These are phyloP conservation scores for Cinnamomum chago DNA, from an alignment of 164 flowering plant species.

Conservation along the genomic window DNA sequence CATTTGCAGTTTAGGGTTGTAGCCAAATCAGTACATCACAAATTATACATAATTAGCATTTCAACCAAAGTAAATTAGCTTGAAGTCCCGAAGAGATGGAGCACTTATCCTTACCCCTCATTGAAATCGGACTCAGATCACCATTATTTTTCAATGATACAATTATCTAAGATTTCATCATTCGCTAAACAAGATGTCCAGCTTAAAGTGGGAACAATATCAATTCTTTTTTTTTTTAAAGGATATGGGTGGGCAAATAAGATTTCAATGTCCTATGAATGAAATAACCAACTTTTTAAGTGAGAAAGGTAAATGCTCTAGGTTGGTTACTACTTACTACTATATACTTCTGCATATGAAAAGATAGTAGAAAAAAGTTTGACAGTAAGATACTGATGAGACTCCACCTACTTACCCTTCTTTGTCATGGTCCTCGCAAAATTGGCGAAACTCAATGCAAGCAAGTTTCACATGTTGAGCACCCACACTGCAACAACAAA, in stretches of 20 bases:
- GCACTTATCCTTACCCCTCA: too few relatives aligned
- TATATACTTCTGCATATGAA: neutral
- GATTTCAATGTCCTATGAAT: neutral
- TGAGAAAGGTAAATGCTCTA: neutral
- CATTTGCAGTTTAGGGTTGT: too few relatives aligned
- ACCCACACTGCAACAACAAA: constrained; percentile 27
- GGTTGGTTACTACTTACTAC: neutral
- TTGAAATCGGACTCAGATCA: too few relatives aligned
- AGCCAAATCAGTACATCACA: too few relatives aligned
- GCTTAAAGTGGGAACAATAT: too few relatives aligned
- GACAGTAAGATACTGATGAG: neutral
- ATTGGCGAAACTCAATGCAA: constrained; percentile 25
- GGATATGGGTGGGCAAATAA: too few relatives aligned
- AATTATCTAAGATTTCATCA: neutral
- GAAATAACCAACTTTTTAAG: neutral
- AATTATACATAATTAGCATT: too few relatives aligned
- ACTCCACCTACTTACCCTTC: constrained; percentile 26
- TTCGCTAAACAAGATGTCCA: neutral
- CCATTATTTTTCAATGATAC: too few relatives aligned
- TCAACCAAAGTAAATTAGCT: too few relatives aligned
- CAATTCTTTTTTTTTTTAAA: too few relatives aligned
- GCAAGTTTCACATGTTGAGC: constrained; percentile 25
- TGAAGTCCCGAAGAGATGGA: too few relatives aligned
- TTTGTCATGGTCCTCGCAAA: constrained; percentile 19
- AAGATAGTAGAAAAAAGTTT: neutral